Evolutionary conservation across 805 yeast genomes (phyloP).

Genomic region (Pichia sporocuriosa): DNA sequence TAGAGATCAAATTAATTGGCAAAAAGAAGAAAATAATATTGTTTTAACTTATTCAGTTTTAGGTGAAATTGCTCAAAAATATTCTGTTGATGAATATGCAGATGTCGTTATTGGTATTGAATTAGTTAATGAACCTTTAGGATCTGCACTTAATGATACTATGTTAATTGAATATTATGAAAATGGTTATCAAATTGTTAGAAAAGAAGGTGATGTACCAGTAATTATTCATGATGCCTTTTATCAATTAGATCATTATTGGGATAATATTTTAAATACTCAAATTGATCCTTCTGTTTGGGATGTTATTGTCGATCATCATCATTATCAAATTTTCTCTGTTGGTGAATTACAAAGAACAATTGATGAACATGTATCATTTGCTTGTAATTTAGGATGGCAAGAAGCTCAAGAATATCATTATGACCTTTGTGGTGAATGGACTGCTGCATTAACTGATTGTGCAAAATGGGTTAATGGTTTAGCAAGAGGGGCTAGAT

Average conservation of each 20-base stretch:
- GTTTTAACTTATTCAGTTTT: constrained; percentile 51
- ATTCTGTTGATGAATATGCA: constrained; percentile 51
- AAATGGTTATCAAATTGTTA: constrained; percentile 58
- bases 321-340: constrained; percentile 82
- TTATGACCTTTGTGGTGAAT: constrained; percentile 81
- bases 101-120: constrained; percentile 82
- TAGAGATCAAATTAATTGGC: constrained; percentile 58
- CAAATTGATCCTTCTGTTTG: constrained; percentile 30
- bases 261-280: constrained; percentile 50
- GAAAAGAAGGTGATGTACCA: constrained; percentile 39
- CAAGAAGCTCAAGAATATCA: constrained; percentile 45
- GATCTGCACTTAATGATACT: constrained; percentile 55
- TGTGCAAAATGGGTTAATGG: constrained; percentile 89
- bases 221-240: constrained; percentile 75
- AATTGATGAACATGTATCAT: constrained; percentile 56
- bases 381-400: constrained; percentile 42
- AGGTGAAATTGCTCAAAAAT: constrained; percentile 48
- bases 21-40: constrained; percentile 36
- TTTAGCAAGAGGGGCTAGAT: constrained; percentile 75
- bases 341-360: constrained; percentile 49
- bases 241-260: constrained; percentile 44
- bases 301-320: constrained; percentile 80
- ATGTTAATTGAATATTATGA: constrained; percentile 52
- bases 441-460: constrained; percentile 89
- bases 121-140: constrained; percentile 85